A percentile compares a stretch with the other conserved stretches of the same genome.
phyloP scores from a whole-genome alignment of 768 basidiomycete species.

The Mycena chlorophos region DNA sequence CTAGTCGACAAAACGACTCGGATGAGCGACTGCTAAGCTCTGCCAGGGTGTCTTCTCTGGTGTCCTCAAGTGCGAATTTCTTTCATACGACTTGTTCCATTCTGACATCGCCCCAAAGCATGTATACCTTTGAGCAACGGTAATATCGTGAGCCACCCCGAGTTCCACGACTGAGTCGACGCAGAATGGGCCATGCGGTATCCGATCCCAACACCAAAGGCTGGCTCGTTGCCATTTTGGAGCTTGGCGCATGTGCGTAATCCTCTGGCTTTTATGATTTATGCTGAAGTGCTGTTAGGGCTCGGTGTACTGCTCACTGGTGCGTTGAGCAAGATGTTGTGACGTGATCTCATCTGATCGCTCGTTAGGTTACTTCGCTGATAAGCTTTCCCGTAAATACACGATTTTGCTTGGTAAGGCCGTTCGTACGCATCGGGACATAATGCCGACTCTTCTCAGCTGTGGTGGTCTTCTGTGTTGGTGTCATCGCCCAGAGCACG shows the following conservation, averaged over 20 bases:
- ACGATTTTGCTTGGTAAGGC: slow-evolving; percentile 59
- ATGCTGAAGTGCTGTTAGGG: slow-evolving; percentile 31
- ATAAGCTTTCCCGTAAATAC: slow-evolving; percentile 72
- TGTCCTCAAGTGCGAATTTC: slow-evolving; percentile 54
- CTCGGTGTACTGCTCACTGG: slow-evolving; percentile 73
- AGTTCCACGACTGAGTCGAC: background rate
- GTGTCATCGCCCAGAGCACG: slow-evolving; percentile 72
- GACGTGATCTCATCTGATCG: background rate
- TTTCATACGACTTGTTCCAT: background rate
- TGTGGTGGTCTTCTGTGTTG: slow-evolving; percentile 62
- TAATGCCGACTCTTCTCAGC: slow-evolving; percentile 32
- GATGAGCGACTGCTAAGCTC: no score
- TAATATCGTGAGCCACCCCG: background rate
- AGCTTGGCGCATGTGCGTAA: slow-evolving; percentile 57
- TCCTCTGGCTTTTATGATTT: background rate
- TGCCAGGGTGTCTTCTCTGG: slow-evolving; percentile 75
- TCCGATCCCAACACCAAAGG: slow-evolving; percentile 56
- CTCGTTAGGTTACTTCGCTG: slow-evolving; percentile 55
- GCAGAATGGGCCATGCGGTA: slow-evolving; percentile 57
- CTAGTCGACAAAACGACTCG: slow-evolving; percentile 5
- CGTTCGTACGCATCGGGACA: background rate
- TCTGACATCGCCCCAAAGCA: slow-evolving; percentile 30
- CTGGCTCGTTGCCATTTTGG: slow-evolving; percentile 73
- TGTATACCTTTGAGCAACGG: slow-evolving; percentile 49
- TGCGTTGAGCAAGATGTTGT: slow-evolving; percentile 11